Evolutionary conservation across 2,329 filamentous ascomycete genomes (phyloP), one percentile per base, ranked within the genome.

Genomic region (Thelonectria olida): DNA sequence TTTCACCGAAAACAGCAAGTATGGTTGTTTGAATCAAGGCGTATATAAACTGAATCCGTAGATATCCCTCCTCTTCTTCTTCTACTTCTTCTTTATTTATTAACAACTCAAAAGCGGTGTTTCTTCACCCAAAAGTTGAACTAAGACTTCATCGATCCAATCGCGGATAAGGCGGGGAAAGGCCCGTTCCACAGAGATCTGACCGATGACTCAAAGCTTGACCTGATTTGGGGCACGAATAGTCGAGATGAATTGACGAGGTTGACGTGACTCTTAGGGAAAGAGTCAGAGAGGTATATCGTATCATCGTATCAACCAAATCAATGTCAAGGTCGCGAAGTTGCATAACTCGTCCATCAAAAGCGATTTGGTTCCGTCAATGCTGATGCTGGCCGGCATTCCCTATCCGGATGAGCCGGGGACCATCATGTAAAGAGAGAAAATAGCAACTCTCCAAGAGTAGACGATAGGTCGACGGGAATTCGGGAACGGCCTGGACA

Each of bases 161-260:
- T 59, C 44, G 63, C 38, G 38, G 23, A 6, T 20, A 31, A 50
- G n/a, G n/a, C 20, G 42, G 50, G 31, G 36, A 20, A 51, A 5
- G 36, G 5, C 12, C n/a, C 38, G 7, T 36, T 52, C 27, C n/a
- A 19, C 44, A 22, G 36, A 62, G 45, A 45, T 27, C 63, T 70
- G 54, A 66, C 61, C 64, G 64, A n/a, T 70, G 67, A 70, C 67
- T 70, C 67, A 70, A 58, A 38, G 47, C 25, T 4, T 23, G 19
- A 23, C 25, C 23, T 45, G 25, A 22, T 13, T 34, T n/a, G 8
- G 9, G 23, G 15, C 36, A n/a, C n/a, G 34, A 2, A 27, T n/a
- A n/a, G n/a, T n/a, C 25, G 17, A 44, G 13, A 28, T 22, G 20
- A 41, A 38, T 41, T 17, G 39, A n/a, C 42, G 17, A 22, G 12